phyloP scores from a whole-genome alignment of 2,329 filamentous ascomycete species.

The Basipetospora sp. region DNA sequence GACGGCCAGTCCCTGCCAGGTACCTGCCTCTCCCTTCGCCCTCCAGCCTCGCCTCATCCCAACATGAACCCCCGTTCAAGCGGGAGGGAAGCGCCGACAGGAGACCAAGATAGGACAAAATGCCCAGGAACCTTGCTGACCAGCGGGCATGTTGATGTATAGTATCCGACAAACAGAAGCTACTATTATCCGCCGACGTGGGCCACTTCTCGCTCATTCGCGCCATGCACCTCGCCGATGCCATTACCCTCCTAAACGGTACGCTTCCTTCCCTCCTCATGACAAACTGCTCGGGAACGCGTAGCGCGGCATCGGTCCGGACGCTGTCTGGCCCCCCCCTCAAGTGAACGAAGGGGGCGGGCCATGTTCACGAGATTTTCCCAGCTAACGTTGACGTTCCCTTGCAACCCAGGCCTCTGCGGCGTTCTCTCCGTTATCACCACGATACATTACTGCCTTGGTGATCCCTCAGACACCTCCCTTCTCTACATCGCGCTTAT shows the following conservation, averaged over 20 bases:
- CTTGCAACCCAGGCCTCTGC: slow-evolving; percentile 47
- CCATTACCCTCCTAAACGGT: slow-evolving; percentile 75
- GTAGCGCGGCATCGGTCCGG: too few relatives aligned
- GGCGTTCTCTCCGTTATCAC: slow-evolving; percentile 92
- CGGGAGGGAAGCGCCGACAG: too few relatives aligned
- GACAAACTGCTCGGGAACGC: too few relatives aligned
- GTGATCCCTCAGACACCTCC: slow-evolving; percentile 46
- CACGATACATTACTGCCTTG: slow-evolving; percentile 82
- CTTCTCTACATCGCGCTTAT: slow-evolving; percentile 71
- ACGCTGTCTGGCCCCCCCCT: too few relatives aligned
- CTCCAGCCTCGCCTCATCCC: too few relatives aligned
- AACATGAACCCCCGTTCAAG: too few relatives aligned
- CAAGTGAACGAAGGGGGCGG: too few relatives aligned
- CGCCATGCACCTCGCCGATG: slow-evolving; percentile 64
- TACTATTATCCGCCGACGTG: slow-evolving; percentile 51
- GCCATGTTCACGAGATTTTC: too few relatives aligned
- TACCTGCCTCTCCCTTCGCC: neutral
- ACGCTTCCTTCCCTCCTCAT: slow-evolving; percentile 12
- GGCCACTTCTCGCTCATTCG: slow-evolving; percentile 59
- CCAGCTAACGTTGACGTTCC: too few relatives aligned
- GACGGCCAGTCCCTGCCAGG: neutral
- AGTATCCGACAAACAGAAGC: slow-evolving; percentile 60
- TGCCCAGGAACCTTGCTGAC: too few relatives aligned
- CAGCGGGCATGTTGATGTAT: neutral
- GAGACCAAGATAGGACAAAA: too few relatives aligned